Conservation (phyloP, 305 asterid species). For the Coffea humblotiana region DNA sequence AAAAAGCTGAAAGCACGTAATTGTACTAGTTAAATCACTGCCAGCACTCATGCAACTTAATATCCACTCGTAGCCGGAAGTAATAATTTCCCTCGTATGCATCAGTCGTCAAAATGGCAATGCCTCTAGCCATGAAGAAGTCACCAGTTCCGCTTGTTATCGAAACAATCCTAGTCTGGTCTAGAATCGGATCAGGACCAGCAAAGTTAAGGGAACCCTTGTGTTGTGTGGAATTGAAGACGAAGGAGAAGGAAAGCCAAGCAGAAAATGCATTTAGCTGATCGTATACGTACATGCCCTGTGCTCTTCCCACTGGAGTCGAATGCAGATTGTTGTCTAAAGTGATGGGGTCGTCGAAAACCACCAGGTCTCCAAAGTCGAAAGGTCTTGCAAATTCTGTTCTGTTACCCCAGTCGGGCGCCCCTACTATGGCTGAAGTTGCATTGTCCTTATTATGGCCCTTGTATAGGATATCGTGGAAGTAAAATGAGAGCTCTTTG, state of each 20-base stretch:
- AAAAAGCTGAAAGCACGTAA: neutral
- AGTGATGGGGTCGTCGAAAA: slow-evolving; percentile 74
- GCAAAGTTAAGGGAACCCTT: slow-evolving; percentile 56
- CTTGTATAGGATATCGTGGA: slow-evolving; percentile 64
- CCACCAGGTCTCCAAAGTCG: slow-evolving; percentile 56
- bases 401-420: slow-evolving; percentile 59
- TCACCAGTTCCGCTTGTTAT: slow-evolving; percentile 80
- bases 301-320: slow-evolving; percentile 68
- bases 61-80: slow-evolving; percentile 65
- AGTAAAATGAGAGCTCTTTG: slow-evolving; percentile 41
- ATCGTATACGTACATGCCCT: slow-evolving; percentile 59
- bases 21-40: neutral
- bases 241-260: slow-evolving; percentile 63
- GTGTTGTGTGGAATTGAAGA: slow-evolving; percentile 47
- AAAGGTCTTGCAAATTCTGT: slow-evolving; percentile 38
- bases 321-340: slow-evolving; percentile 56
- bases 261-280: slow-evolving; percentile 39
- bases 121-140: slow-evolving; percentile 18
- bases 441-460: slow-evolving; percentile 57
- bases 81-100: slow-evolving; percentile 59
- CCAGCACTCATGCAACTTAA: slow-evolving; percentile 69
- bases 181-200: slow-evolving; percentile 66
- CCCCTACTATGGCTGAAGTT: slow-evolving; percentile 55
- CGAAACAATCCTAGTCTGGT: slow-evolving; percentile 68
- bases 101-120: slow-evolving; percentile 63